Percentiles rank a stretch among this genome's conserved stretches.
Evolutionary conservation across 2,329 filamentous ascomycete species (phyloP).

Genomic region (Aureobasidium sp.): DNA sequence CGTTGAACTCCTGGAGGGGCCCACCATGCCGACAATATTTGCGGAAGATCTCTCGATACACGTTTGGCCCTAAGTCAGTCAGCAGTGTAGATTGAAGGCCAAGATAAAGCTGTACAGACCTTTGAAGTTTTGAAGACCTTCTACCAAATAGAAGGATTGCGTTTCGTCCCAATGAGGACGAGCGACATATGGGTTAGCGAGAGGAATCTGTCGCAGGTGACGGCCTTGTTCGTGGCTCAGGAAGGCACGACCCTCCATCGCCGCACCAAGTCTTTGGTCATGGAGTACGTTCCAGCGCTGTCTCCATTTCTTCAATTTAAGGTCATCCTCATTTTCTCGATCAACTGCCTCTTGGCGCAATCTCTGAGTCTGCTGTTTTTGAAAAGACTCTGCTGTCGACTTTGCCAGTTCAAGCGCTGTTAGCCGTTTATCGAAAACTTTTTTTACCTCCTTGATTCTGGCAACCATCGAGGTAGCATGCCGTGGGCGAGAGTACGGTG

Average conservation of each 20-base stretch:
- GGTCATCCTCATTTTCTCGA: not conserved
- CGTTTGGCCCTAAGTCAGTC: slow-evolving; percentile 6
- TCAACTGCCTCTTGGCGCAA: not conserved
- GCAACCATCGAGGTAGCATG: not conserved
- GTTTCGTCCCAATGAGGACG: not conserved
- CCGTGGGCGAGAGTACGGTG: not conserved
- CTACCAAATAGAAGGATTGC: not conserved
- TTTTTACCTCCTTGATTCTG: not conserved
- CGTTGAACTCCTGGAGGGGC: slow-evolving; percentile 23
- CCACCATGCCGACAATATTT: slow-evolving; percentile 20
- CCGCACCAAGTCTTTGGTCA: slow-evolving; percentile 3
- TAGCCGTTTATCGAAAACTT: not conserved
- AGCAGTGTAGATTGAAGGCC: not conserved
- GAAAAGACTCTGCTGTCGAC: not conserved
- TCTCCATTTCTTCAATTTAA: not conserved
- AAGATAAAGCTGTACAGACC: slow-evolving; percentile 13
- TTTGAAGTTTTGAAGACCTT: slow-evolving; percentile 21
- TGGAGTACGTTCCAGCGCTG: slow-evolving; percentile 2
- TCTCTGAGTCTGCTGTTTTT: not conserved
- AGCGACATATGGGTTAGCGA: not conserved
- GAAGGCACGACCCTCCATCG: not conserved
- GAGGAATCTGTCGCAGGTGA: slow-evolving; percentile 1
- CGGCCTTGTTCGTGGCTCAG: not conserved
- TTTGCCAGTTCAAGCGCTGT: not conserved
- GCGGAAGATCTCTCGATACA: slow-evolving; percentile 24